Evolutionary conservation across 2,329 filamentous ascomycete genomes (phyloP), one percentile per base, ranked within the genome.

Genomic region (Orbilia javanica): DNA sequence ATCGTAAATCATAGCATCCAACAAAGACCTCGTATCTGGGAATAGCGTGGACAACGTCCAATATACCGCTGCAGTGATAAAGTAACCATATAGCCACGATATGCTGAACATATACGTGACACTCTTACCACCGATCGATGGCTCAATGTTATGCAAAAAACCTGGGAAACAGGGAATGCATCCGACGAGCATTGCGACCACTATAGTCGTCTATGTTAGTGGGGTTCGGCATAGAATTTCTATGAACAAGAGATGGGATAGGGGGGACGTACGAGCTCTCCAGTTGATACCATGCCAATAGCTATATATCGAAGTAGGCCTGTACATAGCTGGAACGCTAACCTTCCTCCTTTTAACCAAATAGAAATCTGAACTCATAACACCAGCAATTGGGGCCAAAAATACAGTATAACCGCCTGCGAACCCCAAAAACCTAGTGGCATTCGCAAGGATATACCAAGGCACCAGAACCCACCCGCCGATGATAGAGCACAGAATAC

Each of bases 361-460:
- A 88, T 88, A 90, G 81, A 88, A 91, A 80, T 91, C 89, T 11
- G 86, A 86, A 0, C 87, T 84, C 84, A 90, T 87, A 79, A 91
- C 88, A 0, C 87, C 87, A 0, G 88, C 88, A 73, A 91, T 89
- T 0, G 90, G 89, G 0, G 88, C 89, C 0, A 92, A 84, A 83
- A 92, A 92, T 44, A 91, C 86, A 0, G 88, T 87, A 82, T 91
- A 90, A 0, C 89, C 90, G 50, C 87, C 86, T 87, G 93, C 90
- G 83, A 92, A 92, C 50, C 87, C 86, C 2, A 91, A 83, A 80
- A 91, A 89, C 0, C 87, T 89, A 1, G 83, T 82, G 1, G 89
- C 90, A 0, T 87, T 89, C 36, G 83, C 85, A 18, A 91, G 84
- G 72, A 91, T 91, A 83, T 90, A 90, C 90, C 89, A 91, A 1